Conservation (phyloP, 2,329 filamentous ascomycete genomes). For the Cryphonectria radicalis region DNA sequence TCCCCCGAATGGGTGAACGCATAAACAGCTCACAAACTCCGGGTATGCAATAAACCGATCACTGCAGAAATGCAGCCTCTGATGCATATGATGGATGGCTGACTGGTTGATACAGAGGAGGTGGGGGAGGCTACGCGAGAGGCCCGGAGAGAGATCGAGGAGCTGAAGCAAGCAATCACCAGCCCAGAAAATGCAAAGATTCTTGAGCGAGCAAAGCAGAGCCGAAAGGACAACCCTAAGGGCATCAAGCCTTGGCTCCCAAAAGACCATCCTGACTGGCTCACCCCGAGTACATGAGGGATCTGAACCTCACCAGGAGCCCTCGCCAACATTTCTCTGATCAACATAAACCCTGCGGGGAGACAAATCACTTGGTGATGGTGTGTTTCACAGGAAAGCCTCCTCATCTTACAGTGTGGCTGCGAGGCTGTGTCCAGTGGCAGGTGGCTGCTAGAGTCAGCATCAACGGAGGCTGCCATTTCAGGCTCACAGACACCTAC, state of each 20-base stretch:
- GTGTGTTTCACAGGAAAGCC: background rate
- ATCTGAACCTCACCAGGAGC: slow-evolving; percentile 31
- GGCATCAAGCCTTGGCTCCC: slow-evolving; percentile 64
- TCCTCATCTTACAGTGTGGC: background rate
- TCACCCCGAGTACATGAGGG: slow-evolving; percentile 34
- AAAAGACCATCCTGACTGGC: slow-evolving; percentile 64
- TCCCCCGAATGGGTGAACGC: slow-evolving; percentile 57
- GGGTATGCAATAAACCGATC: slow-evolving; percentile 46
- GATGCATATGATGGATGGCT: background rate
- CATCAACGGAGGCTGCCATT: background rate
- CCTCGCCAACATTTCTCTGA: slow-evolving; percentile 7
- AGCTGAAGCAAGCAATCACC: slow-evolving; percentile 53
- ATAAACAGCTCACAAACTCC: slow-evolving; percentile 54
- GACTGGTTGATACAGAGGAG: background rate
- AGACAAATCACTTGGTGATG: background rate
- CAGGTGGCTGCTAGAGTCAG: background rate
- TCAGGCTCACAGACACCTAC: background rate
- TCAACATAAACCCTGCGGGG: background rate
- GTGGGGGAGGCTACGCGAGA: slow-evolving; percentile 40
- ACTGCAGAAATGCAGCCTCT: background rate
- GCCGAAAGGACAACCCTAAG: slow-evolving; percentile 57
- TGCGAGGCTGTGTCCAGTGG: background rate
- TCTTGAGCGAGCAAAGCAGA: slow-evolving; percentile 57
- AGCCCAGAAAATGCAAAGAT: slow-evolving; percentile 53
- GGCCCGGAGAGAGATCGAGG: slow-evolving; percentile 55